These are phyloP conservation scores for Ophiostoma australiae DNA, from an alignment of 2,329 filamentous ascomycete genomes.

Conservation along the genomic window DNA sequence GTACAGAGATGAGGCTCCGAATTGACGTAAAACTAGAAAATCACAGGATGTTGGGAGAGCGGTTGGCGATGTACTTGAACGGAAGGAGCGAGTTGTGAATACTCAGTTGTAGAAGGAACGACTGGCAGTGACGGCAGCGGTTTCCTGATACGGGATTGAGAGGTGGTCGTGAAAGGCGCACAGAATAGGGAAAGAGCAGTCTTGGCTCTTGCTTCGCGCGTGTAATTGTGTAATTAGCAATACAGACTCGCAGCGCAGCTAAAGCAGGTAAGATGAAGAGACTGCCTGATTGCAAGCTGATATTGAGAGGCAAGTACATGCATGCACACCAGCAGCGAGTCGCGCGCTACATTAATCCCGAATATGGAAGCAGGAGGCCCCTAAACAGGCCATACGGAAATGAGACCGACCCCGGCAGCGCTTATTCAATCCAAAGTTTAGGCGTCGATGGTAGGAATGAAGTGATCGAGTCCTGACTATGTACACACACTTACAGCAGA, in stretches of 20 bases:
- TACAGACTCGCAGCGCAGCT: background rate
- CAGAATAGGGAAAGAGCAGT: background rate
- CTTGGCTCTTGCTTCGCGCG: background rate
- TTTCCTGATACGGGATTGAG: background rate
- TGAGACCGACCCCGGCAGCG: background rate
- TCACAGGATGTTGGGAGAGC: background rate
- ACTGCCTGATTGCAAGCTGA: background rate
- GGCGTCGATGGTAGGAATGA: background rate
- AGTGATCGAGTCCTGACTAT: background rate
- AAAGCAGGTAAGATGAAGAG: background rate
- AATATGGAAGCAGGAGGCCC: background rate
- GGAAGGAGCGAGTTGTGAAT: background rate
- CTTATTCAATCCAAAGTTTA: background rate
- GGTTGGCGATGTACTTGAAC: background rate
- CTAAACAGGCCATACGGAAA: background rate
- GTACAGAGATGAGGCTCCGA: background rate
- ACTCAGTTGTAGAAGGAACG: background rate
- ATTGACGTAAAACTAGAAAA: background rate
- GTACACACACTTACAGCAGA: background rate
- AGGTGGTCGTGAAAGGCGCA: background rate
- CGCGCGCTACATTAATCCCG: background rate
- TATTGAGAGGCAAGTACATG: background rate
- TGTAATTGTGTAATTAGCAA: background rate
- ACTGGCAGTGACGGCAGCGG: background rate
- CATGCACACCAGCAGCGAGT: background rate